These are phyloP conservation scores for Fusarium succisae DNA, from an alignment of 2,329 filamentous ascomycete species.

Conservation along the genomic window DNA sequence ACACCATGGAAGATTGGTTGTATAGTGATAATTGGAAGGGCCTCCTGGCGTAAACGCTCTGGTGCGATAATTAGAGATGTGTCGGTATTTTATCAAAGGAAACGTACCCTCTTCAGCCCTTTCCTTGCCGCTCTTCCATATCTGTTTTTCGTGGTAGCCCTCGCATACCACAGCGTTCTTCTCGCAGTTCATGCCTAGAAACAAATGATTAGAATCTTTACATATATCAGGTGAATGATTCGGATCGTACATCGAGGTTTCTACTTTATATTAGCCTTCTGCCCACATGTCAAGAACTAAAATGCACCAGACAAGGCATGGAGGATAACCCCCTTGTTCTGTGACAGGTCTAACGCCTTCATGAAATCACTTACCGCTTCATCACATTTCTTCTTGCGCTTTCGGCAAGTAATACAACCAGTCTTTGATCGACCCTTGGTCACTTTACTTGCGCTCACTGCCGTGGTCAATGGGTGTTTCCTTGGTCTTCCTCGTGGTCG, in stretches of 20 bases:
- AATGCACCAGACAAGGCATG: background rate
- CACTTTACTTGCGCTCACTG: slow-evolving; percentile 69
- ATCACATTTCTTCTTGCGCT: slow-evolving; percentile 78
- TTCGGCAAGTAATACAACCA: slow-evolving; percentile 73
- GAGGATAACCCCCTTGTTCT: background rate
- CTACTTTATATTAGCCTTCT: slow-evolving; percentile 11
- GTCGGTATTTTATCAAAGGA: background rate
- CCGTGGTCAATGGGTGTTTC: slow-evolving; percentile 76
- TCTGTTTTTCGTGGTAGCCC: slow-evolving; percentile 85
- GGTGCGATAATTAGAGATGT: slow-evolving; percentile 19
- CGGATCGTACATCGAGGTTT: slow-evolving; percentile 58
- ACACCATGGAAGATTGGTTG: slow-evolving; percentile 80
- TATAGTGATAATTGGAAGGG: slow-evolving; percentile 64
- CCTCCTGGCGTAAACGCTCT: slow-evolving; percentile 62
- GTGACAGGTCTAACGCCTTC: background rate
- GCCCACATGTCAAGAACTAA: background rate
- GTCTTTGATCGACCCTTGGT: slow-evolving; percentile 81
- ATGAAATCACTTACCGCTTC: slow-evolving; percentile 55
- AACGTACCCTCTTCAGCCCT: slow-evolving; percentile 72
- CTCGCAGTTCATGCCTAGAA: slow-evolving; percentile 81
- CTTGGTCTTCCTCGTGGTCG: slow-evolving; percentile 81
- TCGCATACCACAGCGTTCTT: slow-evolving; percentile 94
- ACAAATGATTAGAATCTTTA: slow-evolving; percentile 29
- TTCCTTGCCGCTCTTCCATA: slow-evolving; percentile 88
- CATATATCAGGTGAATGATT: background rate